A percentile compares a stretch with the other conserved stretches of the same genome.
Conservation (phyloP, 2,329 filamentous ascomycete genomes). For the Colletotrichum melonis region DNA sequence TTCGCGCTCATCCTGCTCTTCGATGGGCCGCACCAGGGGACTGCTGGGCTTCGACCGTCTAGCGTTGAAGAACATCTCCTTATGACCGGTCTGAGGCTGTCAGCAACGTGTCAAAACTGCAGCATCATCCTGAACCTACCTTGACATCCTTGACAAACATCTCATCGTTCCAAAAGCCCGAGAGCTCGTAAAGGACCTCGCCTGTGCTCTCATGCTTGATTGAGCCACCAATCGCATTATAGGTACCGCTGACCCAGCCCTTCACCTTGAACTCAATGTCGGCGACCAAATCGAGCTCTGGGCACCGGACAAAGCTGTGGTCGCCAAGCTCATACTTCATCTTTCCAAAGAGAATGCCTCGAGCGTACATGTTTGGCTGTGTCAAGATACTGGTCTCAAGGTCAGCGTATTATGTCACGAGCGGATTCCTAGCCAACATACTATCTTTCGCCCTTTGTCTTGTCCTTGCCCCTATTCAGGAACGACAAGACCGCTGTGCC, state of each 20-base stretch:
- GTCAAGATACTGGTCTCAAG: slow-evolving; percentile 78
- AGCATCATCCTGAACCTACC: slow-evolving; percentile 57
- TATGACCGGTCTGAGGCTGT: slow-evolving; percentile 79
- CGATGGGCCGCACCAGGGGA: slow-evolving; percentile 79
- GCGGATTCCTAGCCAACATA: slow-evolving; percentile 57
- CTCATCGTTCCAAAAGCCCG: slow-evolving; percentile 92
- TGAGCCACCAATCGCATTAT: slow-evolving; percentile 92
- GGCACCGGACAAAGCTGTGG: slow-evolving; percentile 92
- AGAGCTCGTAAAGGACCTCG: slow-evolving; percentile 90
- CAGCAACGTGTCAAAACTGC: neutral
- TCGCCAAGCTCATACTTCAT: slow-evolving; percentile 99
- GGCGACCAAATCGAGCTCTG: slow-evolving; percentile 85
- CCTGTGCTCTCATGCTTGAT: slow-evolving; percentile 91
- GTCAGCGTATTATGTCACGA: slow-evolving; percentile 31
- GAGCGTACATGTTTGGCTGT: slow-evolving; percentile 98
- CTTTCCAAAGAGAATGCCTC: slow-evolving; percentile 96
- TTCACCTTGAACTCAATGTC: slow-evolving; percentile 99
- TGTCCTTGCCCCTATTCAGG: slow-evolving; percentile 78
- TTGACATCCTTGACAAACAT: slow-evolving; percentile 90
- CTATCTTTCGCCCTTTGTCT: slow-evolving; percentile 84
- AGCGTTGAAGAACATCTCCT: slow-evolving; percentile 91
- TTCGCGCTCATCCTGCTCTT: slow-evolving; percentile 90
- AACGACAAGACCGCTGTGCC: slow-evolving; percentile 89
- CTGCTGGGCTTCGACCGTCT: slow-evolving; percentile 79
- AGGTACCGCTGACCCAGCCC: slow-evolving; percentile 95